A percentile compares a stretch with the other conserved stretches of the same genome.
Conservation (phyloP, 805 yeast genomes). For the Blastobotrys attinorum region DNA sequence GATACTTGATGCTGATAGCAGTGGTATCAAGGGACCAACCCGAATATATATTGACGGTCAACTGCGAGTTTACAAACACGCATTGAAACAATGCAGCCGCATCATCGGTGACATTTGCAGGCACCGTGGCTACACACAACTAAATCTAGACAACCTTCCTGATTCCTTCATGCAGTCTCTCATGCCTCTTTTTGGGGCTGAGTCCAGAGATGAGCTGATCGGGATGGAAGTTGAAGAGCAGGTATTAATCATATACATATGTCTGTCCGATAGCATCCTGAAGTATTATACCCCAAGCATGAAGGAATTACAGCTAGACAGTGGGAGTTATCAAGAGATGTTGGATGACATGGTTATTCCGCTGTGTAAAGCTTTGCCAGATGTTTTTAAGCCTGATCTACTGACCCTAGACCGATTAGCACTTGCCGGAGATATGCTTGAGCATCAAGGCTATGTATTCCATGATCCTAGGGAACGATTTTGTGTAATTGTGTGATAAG, state of each 20-base stretch:
- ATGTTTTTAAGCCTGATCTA: background rate
- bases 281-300: no score
- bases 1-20: no score
- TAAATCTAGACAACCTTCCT: background rate
- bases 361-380: background rate
- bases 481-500: no score
- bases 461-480: background rate
- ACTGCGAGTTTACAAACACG: background rate
- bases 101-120: background rate
- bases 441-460: background rate
- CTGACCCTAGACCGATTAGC: background rate
- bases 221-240: conserved; percentile 2
- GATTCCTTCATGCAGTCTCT: background rate
- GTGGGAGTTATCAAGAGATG: background rate
- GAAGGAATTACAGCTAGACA: no score
- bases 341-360: background rate
- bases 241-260: background rate
- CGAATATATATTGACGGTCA: background rate
- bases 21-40: background rate
- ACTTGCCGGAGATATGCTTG: background rate
- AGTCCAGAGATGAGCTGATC: background rate
- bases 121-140: background rate
- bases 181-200: background rate
- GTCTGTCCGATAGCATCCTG: background rate
- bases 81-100: background rate